A percentile compares a stretch with the other conserved stretches of the same genome.
phyloP scores from a whole-genome alignment of 2,329 filamentous ascomycete genomes.

The Sclerotiophoma versabilis region DNA sequence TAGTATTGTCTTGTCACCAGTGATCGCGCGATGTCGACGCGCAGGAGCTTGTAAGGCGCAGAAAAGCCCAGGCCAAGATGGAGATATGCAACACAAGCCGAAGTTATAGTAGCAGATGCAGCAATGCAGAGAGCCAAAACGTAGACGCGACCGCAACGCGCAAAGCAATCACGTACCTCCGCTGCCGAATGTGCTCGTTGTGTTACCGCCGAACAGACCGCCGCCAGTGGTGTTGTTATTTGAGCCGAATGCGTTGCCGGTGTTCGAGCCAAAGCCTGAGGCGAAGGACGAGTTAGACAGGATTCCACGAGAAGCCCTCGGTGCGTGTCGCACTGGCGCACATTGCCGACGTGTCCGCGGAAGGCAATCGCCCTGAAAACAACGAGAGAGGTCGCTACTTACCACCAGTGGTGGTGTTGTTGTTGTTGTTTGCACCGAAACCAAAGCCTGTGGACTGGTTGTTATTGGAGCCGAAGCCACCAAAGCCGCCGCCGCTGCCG shows the following conservation, averaged over 20 bases:
- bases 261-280: constrained; percentile 52
- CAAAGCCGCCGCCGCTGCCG: constrained; percentile 52
- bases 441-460: constrained; percentile 44
- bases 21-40: background rate
- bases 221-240: constrained; percentile 40
- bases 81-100: background rate
- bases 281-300: constrained; percentile 50
- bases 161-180: constrained; percentile 49
- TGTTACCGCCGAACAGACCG: constrained; percentile 42
- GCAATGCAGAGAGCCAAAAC: constrained; percentile 9
- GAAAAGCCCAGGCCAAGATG: background rate
- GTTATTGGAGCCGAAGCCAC: constrained; percentile 55
- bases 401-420: constrained; percentile 56
- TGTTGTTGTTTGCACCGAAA: constrained; percentile 51
- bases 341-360: constrained; percentile 39
- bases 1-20: constrained; percentile 18
- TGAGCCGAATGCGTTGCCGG: constrained; percentile 46
- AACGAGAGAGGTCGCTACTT: constrained; percentile 50
- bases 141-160: constrained; percentile 39
- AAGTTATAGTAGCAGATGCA: background rate
- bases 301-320: constrained; percentile 36
- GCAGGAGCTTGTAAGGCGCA: background rate
- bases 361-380: constrained; percentile 14
- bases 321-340: constrained; percentile 37
- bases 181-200: constrained; percentile 45